These are phyloP conservation scores for Ceratocystis cubensis DNA, from an alignment of 2,329 filamentous ascomycete species.

Conservation along the genomic window DNA sequence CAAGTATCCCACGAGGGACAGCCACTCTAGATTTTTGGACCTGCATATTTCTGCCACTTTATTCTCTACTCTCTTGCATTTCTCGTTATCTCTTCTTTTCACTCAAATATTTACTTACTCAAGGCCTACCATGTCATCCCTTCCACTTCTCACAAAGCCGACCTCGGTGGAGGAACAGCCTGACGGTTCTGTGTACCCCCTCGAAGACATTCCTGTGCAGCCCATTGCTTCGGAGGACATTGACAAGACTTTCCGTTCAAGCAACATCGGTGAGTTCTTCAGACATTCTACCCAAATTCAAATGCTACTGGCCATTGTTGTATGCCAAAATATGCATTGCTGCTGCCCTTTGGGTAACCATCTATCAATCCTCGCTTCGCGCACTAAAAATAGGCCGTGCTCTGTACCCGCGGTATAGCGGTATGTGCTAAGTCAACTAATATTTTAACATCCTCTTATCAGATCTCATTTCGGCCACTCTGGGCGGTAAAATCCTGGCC, in stretches of 20 bases:
- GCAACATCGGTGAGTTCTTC: constrained; percentile 40
- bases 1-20: background rate
- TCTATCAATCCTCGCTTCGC: background rate
- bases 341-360: background rate
- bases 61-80: background rate
- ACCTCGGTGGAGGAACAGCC: constrained; percentile 15
- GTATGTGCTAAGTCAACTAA: background rate
- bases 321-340: background rate
- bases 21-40: background rate
- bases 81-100: background rate
- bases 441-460: constrained; percentile 12
- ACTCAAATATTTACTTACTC: background rate
- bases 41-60: too few species aligned
- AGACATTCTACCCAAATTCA: background rate
- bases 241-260: constrained; percentile 49
- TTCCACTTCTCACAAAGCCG: constrained; percentile 18
- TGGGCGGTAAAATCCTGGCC: constrained; percentile 52
- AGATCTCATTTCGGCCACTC: constrained; percentile 49
- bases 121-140: background rate
- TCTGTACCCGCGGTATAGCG: background rate
- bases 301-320: background rate
- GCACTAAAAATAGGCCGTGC: background rate
- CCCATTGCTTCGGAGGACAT: constrained; percentile 42
- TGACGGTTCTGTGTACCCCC: constrained; percentile 36
- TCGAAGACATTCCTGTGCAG: constrained; percentile 42